Percentiles rank a stretch among this genome's conserved stretches.
phyloP scores from a whole-genome alignment of 139 green algal species.

The Haematococcus lacustris region DNA sequence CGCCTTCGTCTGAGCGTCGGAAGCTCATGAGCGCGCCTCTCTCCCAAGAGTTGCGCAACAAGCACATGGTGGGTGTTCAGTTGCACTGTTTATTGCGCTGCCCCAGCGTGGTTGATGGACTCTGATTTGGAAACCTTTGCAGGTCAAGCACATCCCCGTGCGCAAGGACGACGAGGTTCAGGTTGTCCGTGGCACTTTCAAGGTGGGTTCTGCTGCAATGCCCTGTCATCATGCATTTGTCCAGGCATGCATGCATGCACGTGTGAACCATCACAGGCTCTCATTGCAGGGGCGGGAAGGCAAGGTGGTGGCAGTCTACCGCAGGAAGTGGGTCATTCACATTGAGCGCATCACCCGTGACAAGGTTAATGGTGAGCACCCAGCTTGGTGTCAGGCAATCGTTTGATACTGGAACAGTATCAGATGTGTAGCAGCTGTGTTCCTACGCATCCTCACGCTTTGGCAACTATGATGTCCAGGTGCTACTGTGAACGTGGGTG shows the following conservation, averaged over 20 bases:
- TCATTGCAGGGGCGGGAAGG: constrained; percentile 86
- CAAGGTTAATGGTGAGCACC: constrained; percentile 97
- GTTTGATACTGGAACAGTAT: too few species aligned
- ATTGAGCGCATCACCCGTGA: constrained; percentile 96
- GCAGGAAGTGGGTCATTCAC: constrained; percentile 99
- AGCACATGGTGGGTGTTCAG: constrained; percentile 84
- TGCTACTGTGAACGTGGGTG: constrained; percentile 89
- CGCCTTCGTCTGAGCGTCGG: constrained; percentile 76
- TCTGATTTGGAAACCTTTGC: too few species aligned
- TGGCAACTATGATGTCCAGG: too few species aligned
- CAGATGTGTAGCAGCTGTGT: too few species aligned
- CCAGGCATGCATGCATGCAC: too few species aligned
- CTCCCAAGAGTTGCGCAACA: constrained; percentile 83
- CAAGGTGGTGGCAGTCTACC: constrained; percentile 96
- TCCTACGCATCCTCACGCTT: too few species aligned
- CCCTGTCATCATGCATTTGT: too few species aligned
- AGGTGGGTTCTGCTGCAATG: too few species aligned
- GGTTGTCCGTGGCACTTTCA: constrained; percentile 93
- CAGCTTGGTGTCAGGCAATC: too few species aligned
- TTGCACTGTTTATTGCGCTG: constrained; percentile 3
- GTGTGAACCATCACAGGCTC: too few species aligned
- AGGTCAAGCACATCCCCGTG: constrained; percentile 90
- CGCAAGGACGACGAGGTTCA: constrained; percentile 98
- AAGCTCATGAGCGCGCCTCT: constrained; percentile 95
- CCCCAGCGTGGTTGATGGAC: not conserved